These are phyloP conservation scores for Saturnispora quitensis DNA, from an alignment of 805 yeast genomes.

Conservation along the genomic window DNA sequence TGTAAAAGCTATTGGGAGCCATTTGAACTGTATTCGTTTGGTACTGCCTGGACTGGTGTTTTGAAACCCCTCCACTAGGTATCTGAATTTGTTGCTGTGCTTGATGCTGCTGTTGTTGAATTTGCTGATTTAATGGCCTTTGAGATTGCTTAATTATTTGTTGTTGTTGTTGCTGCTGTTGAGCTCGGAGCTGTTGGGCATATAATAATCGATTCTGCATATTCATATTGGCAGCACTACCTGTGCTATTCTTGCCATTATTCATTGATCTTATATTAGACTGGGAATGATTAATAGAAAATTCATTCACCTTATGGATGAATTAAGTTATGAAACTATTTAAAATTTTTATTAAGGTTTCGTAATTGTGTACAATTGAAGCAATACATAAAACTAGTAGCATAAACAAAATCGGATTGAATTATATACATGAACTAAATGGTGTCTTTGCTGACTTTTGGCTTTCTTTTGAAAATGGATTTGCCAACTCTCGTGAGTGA, in stretches of 20 bases:
- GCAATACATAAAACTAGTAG: neutral
- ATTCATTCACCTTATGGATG: neutral
- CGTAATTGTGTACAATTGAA: neutral
- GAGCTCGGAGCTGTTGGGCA: conserved; percentile 9
- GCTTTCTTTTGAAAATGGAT: conserved; percentile 12
- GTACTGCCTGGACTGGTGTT: neutral
- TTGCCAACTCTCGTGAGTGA: conserved; percentile 22
- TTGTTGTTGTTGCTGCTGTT: conserved; percentile 8
- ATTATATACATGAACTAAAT: neutral
- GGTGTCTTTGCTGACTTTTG: neutral
- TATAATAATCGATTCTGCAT: conserved; percentile 23
- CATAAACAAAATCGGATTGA: neutral
- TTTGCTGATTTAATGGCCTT: neutral
- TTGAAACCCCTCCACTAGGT: conserved; percentile 2
- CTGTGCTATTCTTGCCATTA: conserved; percentile 26
- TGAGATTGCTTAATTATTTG: neutral
- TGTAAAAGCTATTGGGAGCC: conserved; percentile 46
- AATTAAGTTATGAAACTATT: neutral
- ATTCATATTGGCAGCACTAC: conserved; percentile 39
- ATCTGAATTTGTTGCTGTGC: conserved; percentile 17
- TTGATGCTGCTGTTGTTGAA: neutral
- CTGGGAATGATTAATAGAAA: neutral
- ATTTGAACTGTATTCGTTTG: conserved; percentile 24
- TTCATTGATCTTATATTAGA: neutral
- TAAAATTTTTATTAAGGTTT: neutral